A percentile compares a stretch with the other conserved stretches of the same genome.
These are phyloP conservation scores for Plectosphaerella sp. DNA, from an alignment of 2,329 filamentous ascomycete species.

Conservation along the genomic window DNA sequence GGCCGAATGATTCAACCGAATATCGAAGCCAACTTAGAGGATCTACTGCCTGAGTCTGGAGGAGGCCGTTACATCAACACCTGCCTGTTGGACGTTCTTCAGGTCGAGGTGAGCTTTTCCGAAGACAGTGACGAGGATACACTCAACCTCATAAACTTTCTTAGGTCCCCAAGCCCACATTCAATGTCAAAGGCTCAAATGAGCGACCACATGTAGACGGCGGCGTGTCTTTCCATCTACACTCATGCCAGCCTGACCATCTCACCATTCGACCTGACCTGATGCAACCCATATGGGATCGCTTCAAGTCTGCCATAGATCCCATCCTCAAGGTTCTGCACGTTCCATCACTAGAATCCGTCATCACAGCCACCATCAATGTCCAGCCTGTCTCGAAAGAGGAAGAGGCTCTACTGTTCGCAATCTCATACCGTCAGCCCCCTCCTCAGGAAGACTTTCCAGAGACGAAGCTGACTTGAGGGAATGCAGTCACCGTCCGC, in stretches of 20 bases:
- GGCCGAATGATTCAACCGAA: neutral
- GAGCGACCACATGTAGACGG: neutral
- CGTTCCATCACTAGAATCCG: neutral
- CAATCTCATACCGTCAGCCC: neutral
- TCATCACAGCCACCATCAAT: neutral
- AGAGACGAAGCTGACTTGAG: neutral
- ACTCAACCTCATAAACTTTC: neutral
- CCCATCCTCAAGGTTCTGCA: slow-evolving; percentile 1
- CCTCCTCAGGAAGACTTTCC: neutral
- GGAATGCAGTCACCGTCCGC: neutral
- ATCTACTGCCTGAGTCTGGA: neutral
- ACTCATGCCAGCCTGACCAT: neutral
- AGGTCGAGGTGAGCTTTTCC: neutral
- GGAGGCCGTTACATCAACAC: neutral
- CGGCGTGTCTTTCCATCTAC: neutral
- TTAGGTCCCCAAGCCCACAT: neutral
- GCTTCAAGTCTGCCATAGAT: neutral
- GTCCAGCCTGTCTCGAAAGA: neutral
- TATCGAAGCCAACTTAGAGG: neutral
- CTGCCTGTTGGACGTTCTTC: neutral
- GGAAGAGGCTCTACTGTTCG: neutral
- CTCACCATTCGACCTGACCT: neutral
- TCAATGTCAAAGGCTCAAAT: neutral
- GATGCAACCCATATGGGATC: neutral
- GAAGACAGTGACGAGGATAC: no score